These are phyloP conservation scores for Trichoderma brevicompactum DNA, from an alignment of 2,329 filamentous ascomycete species.

Conservation along the genomic window DNA sequence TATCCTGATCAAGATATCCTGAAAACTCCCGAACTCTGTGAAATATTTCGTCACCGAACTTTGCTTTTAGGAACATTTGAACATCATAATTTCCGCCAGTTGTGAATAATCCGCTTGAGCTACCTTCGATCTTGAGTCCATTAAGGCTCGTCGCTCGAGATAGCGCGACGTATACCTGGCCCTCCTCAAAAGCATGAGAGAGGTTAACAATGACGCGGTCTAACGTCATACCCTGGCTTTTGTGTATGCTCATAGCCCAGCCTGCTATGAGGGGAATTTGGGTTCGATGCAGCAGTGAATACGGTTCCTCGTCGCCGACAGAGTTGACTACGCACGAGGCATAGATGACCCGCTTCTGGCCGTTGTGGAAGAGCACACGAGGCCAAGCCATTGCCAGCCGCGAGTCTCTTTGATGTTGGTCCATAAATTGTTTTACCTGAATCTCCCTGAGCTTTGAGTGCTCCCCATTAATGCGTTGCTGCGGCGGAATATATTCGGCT, in stretches of 20 bases:
- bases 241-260: conserved; percentile 69
- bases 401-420: neutral
- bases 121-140: conserved; percentile 32
- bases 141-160: conserved; percentile 32
- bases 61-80: neutral
- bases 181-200: conserved; percentile 55
- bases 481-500: neutral
- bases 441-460: conserved; percentile 1
- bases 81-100: conserved; percentile 19
- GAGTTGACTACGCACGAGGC: conserved; percentile 56
- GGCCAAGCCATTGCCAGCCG: conserved; percentile 32
- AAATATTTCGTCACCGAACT: conserved; percentile 8
- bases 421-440: conserved; percentile 3
- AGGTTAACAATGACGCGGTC: conserved; percentile 62
- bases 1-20: neutral
- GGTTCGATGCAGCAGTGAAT: conserved; percentile 48
- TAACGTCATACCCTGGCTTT: conserved; percentile 65
- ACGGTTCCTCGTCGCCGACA: conserved; percentile 51
- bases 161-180: conserved; percentile 61
- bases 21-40: conserved; percentile 1
- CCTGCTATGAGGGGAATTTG: conserved; percentile 64
- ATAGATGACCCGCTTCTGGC: conserved; percentile 50
- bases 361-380: conserved; percentile 56
- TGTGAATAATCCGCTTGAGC: conserved; percentile 10
- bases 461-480: neutral